phyloP scores from a whole-genome alignment of 1,139 yeast species.

The Sugiyamaella grinbergsii region DNA sequence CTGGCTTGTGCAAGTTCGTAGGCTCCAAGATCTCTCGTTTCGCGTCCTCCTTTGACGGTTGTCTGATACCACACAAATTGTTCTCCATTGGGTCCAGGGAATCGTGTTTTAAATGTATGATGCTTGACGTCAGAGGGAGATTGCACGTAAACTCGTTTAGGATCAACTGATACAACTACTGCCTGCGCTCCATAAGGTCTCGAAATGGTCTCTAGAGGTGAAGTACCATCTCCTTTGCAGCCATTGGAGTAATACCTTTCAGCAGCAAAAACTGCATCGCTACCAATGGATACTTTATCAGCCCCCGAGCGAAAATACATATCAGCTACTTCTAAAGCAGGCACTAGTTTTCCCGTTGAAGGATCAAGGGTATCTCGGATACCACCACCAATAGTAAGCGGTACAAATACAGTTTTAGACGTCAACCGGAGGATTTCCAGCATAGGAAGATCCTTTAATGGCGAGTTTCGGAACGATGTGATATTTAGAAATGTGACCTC shows the following conservation, averaged over 20 bases:
- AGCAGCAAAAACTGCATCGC: conserved; percentile 94
- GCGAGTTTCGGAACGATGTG: conserved; percentile 92
- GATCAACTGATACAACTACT: conserved; percentile 95
- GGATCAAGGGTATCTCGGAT: conserved; percentile 88
- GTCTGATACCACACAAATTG: conserved; percentile 90
- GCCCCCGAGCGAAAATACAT: conserved; percentile 94
- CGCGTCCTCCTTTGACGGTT: conserved; percentile 95
- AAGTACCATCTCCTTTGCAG: conserved; percentile 60
- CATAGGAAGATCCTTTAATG: conserved; percentile 92
- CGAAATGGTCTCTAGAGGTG: conserved; percentile 92
- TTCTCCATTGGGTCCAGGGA: conserved; percentile 83
- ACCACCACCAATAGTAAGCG: conserved; percentile 97
- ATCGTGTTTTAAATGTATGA: conserved; percentile 56
- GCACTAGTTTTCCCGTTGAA: conserved; percentile 62
- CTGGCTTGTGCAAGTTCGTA: conserved; percentile 84
- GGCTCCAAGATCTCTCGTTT: conserved; percentile 86
- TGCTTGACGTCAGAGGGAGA: conserved; percentile 63
- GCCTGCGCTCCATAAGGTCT: conserved; percentile 94
- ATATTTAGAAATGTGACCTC: conserved; percentile 93
- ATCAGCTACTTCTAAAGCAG: conserved; percentile 89
- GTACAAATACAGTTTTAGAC: conserved; percentile 90
- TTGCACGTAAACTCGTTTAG: conserved; percentile 75
- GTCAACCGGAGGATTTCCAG: conserved; percentile 79
- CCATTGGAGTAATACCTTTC: conserved; percentile 70
- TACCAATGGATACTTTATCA: conserved; percentile 94